These are phyloP conservation scores for Magnaporthales sp. DNA, from an alignment of 2,329 filamentous ascomycete species.

Conservation along the genomic window DNA sequence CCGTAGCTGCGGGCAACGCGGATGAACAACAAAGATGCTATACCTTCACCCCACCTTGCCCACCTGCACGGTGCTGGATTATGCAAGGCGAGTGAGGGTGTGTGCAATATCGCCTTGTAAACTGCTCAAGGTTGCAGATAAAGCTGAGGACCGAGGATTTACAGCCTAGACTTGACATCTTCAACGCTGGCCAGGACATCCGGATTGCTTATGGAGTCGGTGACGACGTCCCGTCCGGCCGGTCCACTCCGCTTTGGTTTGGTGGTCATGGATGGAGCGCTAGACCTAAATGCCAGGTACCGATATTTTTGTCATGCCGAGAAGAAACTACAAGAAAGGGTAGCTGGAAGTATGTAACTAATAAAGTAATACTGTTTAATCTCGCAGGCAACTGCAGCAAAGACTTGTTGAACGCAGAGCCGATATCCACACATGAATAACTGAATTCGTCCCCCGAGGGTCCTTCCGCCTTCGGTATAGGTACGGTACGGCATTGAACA, in stretches of 20 bases:
- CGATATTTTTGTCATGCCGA: not conserved
- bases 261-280: not conserved
- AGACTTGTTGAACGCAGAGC: too few species aligned
- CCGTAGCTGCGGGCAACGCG: not conserved
- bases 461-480: not conserved
- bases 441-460: too few species aligned
- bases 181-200: not conserved
- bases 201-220: not conserved
- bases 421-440: too few species aligned
- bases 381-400: too few species aligned
- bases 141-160: not conserved
- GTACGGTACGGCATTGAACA: too few species aligned
- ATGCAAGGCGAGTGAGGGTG: not conserved
- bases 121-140: not conserved
- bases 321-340: too few species aligned
- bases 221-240: not conserved
- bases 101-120: not conserved
- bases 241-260: not conserved
- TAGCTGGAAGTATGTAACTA: too few species aligned
- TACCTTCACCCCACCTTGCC: too few species aligned
- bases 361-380: too few species aligned
- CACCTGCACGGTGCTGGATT: not conserved
- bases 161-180: not conserved
- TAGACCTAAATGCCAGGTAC: not conserved
- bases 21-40: not conserved